These are phyloP conservation scores for Astragalus glycyphyllos DNA, from an alignment of 306 rosid genomes.

Conservation along the genomic window DNA sequence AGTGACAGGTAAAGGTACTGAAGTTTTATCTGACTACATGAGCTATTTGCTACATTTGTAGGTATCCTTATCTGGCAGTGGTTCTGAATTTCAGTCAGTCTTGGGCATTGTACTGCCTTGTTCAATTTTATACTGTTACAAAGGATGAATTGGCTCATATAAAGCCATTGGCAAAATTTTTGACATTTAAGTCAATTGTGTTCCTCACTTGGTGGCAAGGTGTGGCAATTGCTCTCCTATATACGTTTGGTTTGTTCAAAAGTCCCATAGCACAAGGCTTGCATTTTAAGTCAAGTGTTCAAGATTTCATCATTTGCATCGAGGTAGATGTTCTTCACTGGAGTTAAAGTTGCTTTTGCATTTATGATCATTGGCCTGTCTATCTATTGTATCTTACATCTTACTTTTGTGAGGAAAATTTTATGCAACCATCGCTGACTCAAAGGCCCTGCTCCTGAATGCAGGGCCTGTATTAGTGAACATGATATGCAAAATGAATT, in stretches of 20 bases:
- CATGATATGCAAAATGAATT: slow-evolving; percentile 20
- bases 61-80: slow-evolving; percentile 95
- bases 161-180: slow-evolving; percentile 92
- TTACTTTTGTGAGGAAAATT: slow-evolving; percentile 40
- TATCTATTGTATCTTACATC: slow-evolving; percentile 7
- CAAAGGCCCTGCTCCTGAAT: slow-evolving; percentile 36
- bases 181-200: slow-evolving; percentile 95
- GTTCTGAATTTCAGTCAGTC: slow-evolving; percentile 97
- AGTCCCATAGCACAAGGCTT: slow-evolving; percentile 94
- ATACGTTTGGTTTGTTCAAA: slow-evolving; percentile 83
- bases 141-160: slow-evolving; percentile 91
- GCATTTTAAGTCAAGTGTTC: slow-evolving; percentile 88
- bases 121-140: slow-evolving; percentile 89
- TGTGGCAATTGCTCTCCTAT: slow-evolving; percentile 92
- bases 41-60: slow-evolving; percentile 52
- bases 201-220: slow-evolving; percentile 99
- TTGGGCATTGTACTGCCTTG: slow-evolving; percentile 98
- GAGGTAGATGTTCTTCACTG: slow-evolving; percentile 76
- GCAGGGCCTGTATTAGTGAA: slow-evolving; percentile 32
- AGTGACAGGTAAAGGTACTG: slow-evolving; percentile 25
- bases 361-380: background rate
- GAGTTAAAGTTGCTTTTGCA: slow-evolving; percentile 29
- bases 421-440: slow-evolving; percentile 24
- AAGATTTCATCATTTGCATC: slow-evolving; percentile 97
- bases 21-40: slow-evolving; percentile 45